Conservation (phyloP, 2,329 filamentous ascomycete genomes). For the Aspergillus jensenii region DNA sequence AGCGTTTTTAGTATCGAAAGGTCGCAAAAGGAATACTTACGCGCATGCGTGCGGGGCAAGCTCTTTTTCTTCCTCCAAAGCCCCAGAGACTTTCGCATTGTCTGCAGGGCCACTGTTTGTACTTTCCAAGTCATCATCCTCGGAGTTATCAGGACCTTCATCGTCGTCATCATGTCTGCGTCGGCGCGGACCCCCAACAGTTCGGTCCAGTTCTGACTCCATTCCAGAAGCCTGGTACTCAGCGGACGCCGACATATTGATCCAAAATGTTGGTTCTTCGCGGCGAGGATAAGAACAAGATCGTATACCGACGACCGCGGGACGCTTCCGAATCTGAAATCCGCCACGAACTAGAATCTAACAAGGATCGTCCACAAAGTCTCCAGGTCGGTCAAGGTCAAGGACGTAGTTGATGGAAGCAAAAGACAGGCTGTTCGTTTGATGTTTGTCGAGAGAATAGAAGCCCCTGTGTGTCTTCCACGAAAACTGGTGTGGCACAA, state of each 20-base stretch:
- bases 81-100: conserved; percentile 59
- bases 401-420: conserved; percentile 25
- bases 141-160: conserved; percentile 75
- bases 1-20: not conserved
- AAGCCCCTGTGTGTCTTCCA: conserved; percentile 18
- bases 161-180: conserved; percentile 85
- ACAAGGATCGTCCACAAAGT: conserved; percentile 7
- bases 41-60: conserved; percentile 94
- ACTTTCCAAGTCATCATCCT: conserved; percentile 79
- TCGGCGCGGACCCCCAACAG: conserved; percentile 59
- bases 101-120: conserved; percentile 80
- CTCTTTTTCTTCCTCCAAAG: conserved; percentile 79
- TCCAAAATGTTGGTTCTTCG: conserved; percentile 56
- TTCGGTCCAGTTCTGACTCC: conserved; percentile 68
- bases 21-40: conserved; percentile 55
- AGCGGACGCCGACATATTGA: conserved; percentile 76
- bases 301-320: not conserved
- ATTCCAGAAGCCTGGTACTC: conserved; percentile 69
- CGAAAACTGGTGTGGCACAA: conserved; percentile 25
- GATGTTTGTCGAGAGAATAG: conserved; percentile 7
- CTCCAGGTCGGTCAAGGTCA: not conserved
- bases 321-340: conserved; percentile 1
- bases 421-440: conserved; percentile 26
- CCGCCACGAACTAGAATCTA: conserved; percentile 7
- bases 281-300: not conserved